Conservation (phyloP, 371 early-diverging fungal species). For the Haplosporangium sp. region DNA sequence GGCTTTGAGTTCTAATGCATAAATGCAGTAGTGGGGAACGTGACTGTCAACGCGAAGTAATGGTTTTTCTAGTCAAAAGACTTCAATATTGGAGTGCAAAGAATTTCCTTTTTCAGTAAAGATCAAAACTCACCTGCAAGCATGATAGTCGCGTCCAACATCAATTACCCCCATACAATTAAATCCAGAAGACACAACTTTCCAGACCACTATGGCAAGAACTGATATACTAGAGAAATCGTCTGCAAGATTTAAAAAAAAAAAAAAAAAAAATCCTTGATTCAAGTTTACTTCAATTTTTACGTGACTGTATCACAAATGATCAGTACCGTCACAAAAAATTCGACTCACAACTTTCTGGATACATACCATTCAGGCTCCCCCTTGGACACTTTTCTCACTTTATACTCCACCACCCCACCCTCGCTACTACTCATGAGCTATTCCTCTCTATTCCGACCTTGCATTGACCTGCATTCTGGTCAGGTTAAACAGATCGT, state of each 20-base stretch:
- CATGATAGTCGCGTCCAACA: too few relatives aligned
- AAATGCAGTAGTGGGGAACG: not conserved
- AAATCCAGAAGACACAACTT: too few relatives aligned
- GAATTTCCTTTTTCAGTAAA: too few relatives aligned
- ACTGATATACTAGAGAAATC: too few relatives aligned
- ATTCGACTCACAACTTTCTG: not conserved
- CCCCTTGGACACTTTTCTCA: not conserved
- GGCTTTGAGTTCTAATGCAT: not conserved
- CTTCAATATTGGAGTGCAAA: too few relatives aligned
- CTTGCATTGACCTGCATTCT: constrained; percentile 96
- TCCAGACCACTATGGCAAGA: too few relatives aligned
- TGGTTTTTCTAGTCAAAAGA: too few relatives aligned
- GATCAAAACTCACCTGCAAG: too few relatives aligned
- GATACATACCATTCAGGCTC: not conserved
- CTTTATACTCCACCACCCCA: not conserved
- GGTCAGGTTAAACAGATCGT: constrained; percentile 99
- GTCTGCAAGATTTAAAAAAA: too few relatives aligned
- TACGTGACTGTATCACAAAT: not conserved
- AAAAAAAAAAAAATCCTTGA: not conserved
- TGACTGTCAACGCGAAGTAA: not conserved
- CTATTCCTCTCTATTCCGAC: constrained; percentile 83
- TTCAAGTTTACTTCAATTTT: not conserved
- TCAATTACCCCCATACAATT: too few relatives aligned
- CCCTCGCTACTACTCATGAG: not conserved
- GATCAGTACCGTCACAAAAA: not conserved